phyloP scores from a whole-genome alignment of 768 basidiomycete species.

The Tricholoma furcatifolium region DNA sequence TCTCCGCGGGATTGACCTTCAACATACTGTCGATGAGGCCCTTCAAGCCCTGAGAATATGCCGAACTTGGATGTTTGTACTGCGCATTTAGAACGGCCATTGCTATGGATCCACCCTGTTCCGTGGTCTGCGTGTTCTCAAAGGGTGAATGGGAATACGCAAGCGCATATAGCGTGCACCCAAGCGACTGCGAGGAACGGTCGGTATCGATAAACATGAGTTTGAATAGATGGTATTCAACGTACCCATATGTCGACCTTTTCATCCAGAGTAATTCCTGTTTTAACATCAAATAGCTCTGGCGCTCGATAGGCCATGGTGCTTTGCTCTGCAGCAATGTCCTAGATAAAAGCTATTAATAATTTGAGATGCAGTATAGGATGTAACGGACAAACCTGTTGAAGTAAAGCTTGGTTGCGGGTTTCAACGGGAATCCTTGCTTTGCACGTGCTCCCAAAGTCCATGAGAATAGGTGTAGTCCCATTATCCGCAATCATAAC shows the following conservation, averaged over 20 bases:
- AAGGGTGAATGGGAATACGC: conserved; percentile 97
- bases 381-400: conserved; percentile 58
- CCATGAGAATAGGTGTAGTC: conserved; percentile 88
- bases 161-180: conserved; percentile 92
- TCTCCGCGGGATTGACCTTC: conserved; percentile 74
- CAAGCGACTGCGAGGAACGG: conserved; percentile 66
- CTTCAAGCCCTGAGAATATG: conserved; percentile 83
- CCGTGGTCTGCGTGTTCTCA: conserved; percentile 87
- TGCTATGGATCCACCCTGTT: conserved; percentile 94
- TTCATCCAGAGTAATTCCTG: conserved; percentile 82
- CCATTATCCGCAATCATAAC: conserved; percentile 97
- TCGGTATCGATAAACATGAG: neutral
- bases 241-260: conserved; percentile 97
- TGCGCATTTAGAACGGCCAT: conserved; percentile 96
- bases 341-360: conserved; percentile 40
- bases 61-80: conserved; percentile 84
- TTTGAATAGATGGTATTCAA: conserved; percentile 20
- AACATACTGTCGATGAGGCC: conserved; percentile 84
- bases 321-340: conserved; percentile 96
- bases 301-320: conserved; percentile 99
- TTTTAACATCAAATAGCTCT: conserved; percentile 97
- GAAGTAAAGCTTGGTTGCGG: conserved; percentile 82
- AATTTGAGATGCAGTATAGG: neutral
- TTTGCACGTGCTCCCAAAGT: conserved; percentile 90
- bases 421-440: conserved; percentile 82